Evolutionary conservation across 495 filamentous ascomycete species (phyloP), one percentile per base, ranked within the genome.

Genomic region (Penicillium crystallinum): DNA sequence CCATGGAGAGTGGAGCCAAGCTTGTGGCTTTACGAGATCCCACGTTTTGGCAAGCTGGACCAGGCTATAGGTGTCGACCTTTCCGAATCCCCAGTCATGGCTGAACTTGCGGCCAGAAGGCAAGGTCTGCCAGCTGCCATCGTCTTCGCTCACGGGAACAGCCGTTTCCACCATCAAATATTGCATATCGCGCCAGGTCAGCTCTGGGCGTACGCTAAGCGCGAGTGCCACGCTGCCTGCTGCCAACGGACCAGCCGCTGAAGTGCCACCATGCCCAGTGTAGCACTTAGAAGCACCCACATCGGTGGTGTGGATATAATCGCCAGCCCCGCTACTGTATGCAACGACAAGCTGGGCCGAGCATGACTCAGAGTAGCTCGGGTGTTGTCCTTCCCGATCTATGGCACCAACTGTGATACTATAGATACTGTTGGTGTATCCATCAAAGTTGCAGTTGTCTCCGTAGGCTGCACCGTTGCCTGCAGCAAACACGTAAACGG

Each of bases 391-490:
- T 59, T 88, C 83, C 40, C 89, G 74, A 64, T 96, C 92, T 61
- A 98, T 86, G 27, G 92, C 93, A 17, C 95, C 93, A 27, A 97
- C 91, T 2, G 91, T 96, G 59, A 98, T 90, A 63, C 89, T 96
- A 77, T 97, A 98, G 50, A 98, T 98, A 63, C 90, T 96, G 73
- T 98, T 98, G 57, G 95, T 97, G 68, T 98, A 98, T 10, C 93
- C 93, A 64, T 98, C 93, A 62, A 97, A 98, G 65, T 98, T 98
- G 80, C 93, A 98, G 71, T 98, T 97, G 64, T 98, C 93, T 35
- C 87, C 91, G 41, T 63, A 78, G n/a, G 71, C 68, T 21, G 91
- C 95, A 31, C 93, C 93, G 64, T 98, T 98, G 50, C 93, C 93
- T 55, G 91, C 93, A 15, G 93, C 93, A 69, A 98, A 98, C 42